Evolutionary conservation across 345 rosid genomes (phyloP).

Genomic region (Ceriops zippeliana): DNA sequence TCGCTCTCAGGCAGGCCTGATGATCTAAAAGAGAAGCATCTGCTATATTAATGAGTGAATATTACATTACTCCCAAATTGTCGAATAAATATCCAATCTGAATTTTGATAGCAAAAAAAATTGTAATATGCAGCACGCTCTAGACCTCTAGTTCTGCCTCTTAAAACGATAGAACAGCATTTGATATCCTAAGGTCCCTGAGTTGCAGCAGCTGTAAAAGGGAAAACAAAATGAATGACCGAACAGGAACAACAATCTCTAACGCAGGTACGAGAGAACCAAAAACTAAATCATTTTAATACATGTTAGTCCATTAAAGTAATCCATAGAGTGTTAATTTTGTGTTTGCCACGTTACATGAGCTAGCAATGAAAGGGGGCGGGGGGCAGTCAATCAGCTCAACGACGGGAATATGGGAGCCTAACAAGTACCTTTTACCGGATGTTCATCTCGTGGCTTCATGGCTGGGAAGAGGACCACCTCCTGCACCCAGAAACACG

Average conservation of each 20-base stretch:
- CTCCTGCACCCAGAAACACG: conserved; percentile 48
- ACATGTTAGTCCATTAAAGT: neutral
- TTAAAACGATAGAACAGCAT: no score
- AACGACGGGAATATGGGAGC: neutral
- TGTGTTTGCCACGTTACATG: neutral
- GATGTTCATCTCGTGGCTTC: conserved; percentile 89
- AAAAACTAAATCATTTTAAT: no score
- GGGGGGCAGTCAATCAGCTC: neutral
- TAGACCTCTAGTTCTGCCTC: no score
- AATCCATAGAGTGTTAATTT: neutral
- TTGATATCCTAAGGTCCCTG: conserved; percentile 1
- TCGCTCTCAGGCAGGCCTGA: no score
- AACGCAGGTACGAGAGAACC: neutral
- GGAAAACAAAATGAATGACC: neutral
- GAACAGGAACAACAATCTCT: neutral
- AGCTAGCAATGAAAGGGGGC: neutral
- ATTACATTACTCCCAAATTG: no score
- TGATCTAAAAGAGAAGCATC: no score
- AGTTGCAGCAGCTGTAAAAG: conserved; percentile 17
- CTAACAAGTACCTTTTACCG: conserved; percentile 44
- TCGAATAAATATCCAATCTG: no score
- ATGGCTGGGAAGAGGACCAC: conserved; percentile 97
- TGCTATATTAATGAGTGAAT: no score
- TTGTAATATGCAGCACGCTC: no score
- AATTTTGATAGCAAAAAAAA: no score